A percentile compares a stretch with the other conserved stretches of the same genome.
phyloP scores from a whole-genome alignment of 163 green algal genomes.

The Chlamydomonas reinhardtii region DNA sequence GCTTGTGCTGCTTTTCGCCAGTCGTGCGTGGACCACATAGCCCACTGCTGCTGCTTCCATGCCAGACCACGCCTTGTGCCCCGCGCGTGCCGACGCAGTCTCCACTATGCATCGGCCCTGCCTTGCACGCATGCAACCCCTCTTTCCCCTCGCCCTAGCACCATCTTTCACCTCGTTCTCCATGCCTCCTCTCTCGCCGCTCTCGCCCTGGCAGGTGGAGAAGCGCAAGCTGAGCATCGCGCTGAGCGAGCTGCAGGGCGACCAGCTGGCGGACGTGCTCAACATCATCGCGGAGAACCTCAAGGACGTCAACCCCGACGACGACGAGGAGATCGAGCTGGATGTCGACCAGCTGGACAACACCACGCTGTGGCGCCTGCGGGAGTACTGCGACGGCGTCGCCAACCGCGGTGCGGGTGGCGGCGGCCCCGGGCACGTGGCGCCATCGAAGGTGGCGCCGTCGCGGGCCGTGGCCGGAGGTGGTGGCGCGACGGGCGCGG shows the following conservation, averaged over 20 bases:
- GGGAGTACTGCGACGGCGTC: slow-evolving; percentile 72
- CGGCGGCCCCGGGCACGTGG: neutral
- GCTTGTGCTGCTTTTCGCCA: too few relatives aligned
- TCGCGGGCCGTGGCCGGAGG: neutral
- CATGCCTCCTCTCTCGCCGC: too few relatives aligned
- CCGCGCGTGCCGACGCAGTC: too few relatives aligned
- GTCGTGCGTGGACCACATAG: too few relatives aligned
- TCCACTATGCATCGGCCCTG: too few relatives aligned
- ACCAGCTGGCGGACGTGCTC: slow-evolving; percentile 74
- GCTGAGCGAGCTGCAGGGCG: slow-evolving; percentile 56
- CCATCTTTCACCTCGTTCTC: too few relatives aligned
- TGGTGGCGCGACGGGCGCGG: neutral
- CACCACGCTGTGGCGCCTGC: slow-evolving; percentile 82
- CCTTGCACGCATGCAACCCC: too few relatives aligned
- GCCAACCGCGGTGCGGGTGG: neutral
- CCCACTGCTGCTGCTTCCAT: too few relatives aligned
- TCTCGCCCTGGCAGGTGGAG: slow-evolving; percentile 30
- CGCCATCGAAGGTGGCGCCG: neutral
- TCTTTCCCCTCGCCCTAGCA: too few relatives aligned
- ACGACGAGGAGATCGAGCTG: slow-evolving; percentile 90
- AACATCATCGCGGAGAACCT: slow-evolving; percentile 72
- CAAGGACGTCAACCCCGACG: slow-evolving; percentile 52
- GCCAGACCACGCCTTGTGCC: too few relatives aligned
- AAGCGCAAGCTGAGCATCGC: slow-evolving; percentile 57
- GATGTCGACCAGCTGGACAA: slow-evolving; percentile 86